Percentiles rank a stretch among this genome's conserved stretches.
Evolutionary conservation across 441 rosid genomes (phyloP).

Genomic region (Theobroma grandiflorum): DNA sequence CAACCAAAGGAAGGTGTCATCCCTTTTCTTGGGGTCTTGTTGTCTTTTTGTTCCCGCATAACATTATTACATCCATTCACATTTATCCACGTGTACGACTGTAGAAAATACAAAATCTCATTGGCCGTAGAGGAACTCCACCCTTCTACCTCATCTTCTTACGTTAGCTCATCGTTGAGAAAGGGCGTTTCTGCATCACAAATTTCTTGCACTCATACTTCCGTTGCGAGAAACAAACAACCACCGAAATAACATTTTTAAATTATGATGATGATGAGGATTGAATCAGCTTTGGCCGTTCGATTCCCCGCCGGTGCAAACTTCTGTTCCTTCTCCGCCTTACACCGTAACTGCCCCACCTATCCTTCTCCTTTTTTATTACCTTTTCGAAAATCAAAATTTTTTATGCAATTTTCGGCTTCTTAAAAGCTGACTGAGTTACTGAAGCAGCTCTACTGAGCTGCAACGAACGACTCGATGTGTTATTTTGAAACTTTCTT

Average conservation of each 20-base stretch:
- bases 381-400: not conserved
- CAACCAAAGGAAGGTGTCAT: not conserved
- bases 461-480: not conserved
- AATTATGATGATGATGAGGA: conserved; percentile 48
- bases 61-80: not conserved
- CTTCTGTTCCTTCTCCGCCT: conserved; percentile 55
- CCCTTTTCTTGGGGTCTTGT: not conserved
- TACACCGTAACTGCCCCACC: conserved; percentile 50
- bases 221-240: not conserved
- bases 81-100: conserved; percentile 23
- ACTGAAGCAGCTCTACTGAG: conserved; percentile 13
- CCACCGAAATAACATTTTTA: not conserved
- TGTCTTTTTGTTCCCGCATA: not conserved
- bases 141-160: conserved; percentile 40
- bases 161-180: conserved; percentile 10
- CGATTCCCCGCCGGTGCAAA: conserved; percentile 62
- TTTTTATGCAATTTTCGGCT: not conserved
- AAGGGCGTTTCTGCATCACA: conserved; percentile 28
- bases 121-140: conserved; percentile 17
- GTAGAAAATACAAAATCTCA: not conserved
- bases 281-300: conserved; percentile 69
- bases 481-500: conserved; percentile 14
- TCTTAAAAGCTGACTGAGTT: not conserved
- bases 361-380: conserved; percentile 21
- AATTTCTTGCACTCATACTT: not conserved